phyloP scores from a whole-genome alignment of 495 filamentous ascomycete species.

The Tuber magnatum region DNA sequence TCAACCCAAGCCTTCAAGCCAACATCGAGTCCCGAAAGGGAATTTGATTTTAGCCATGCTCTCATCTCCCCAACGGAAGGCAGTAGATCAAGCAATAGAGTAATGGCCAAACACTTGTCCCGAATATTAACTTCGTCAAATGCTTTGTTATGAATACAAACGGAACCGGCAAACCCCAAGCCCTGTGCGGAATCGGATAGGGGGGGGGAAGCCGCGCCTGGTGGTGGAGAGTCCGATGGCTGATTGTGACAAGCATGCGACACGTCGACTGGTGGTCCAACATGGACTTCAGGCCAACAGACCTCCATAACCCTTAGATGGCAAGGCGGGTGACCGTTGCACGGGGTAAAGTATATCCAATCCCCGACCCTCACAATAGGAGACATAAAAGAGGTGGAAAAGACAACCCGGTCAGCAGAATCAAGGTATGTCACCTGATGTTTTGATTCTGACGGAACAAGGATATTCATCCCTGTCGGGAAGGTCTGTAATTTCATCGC shows the following conservation, averaged over 20 bases:
- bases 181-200: neutral
- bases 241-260: constrained; percentile 11
- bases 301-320: constrained; percentile 46
- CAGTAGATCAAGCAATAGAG: constrained; percentile 58
- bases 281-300: constrained; percentile 39
- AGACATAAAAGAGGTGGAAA: neutral
- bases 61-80: constrained; percentile 61
- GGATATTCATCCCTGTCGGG: constrained; percentile 61
- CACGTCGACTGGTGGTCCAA: constrained; percentile 36
- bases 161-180: neutral
- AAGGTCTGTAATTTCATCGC: constrained; percentile 52
- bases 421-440: constrained; percentile 12
- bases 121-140: constrained; percentile 50
- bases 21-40: constrained; percentile 41
- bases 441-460: constrained; percentile 49
- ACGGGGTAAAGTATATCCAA: constrained; percentile 49
- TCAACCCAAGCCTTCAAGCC: constrained; percentile 55
- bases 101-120: constrained; percentile 52
- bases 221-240: constrained; percentile 14
- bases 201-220: neutral
- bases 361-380: constrained; percentile 49
- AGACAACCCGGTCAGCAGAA: neutral
- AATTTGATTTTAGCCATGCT: constrained; percentile 48
- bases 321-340: neutral
- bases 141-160: constrained; percentile 48